Conservation (phyloP, 1,139 yeast genomes). For the Pichia sp. region DNA sequence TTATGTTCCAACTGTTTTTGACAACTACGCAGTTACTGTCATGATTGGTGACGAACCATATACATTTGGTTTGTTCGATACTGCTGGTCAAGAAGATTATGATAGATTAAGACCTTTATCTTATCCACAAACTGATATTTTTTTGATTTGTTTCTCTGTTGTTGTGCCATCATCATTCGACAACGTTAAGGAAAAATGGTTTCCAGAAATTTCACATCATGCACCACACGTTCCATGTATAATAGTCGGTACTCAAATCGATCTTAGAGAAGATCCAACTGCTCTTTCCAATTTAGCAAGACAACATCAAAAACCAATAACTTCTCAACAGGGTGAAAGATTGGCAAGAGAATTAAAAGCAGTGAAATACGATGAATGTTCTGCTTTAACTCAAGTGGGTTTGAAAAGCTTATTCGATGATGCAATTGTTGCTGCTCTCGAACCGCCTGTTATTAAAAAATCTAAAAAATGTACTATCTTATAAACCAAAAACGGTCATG, state of each 20-base stretch:
- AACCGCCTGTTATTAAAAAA: conserved; percentile 83
- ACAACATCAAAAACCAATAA: conserved; percentile 83
- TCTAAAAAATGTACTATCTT: conserved; percentile 78
- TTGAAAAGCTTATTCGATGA: conserved; percentile 94
- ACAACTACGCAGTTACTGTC: conserved; percentile 96
- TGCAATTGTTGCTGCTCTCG: conserved; percentile 93
- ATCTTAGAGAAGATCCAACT: conserved; percentile 87
- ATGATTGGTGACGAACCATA: conserved; percentile 98
- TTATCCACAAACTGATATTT: conserved; percentile 95
- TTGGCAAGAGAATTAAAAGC: conserved; percentile 92
- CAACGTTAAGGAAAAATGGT: conserved; percentile 97
- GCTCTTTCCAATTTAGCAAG: conserved; percentile 83
- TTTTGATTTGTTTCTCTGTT: conserved; percentile 89
- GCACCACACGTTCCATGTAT: conserved; percentile 97
- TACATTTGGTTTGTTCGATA: conserved; percentile 91
- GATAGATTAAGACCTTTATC: conserved; percentile 94
- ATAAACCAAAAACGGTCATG: conserved; percentile 31
- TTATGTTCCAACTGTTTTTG: conserved; percentile 87
- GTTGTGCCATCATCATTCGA: conserved; percentile 98
- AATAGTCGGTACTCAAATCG: conserved; percentile 94
- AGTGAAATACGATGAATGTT: conserved; percentile 93
- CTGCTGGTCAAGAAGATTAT: conserved; percentile 99
- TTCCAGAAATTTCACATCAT: conserved; percentile 96
- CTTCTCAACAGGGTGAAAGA: conserved; percentile 83
- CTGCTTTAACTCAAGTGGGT: conserved; percentile 96